Conservation (phyloP, 1,284 basidiomycete species). For the Lignosus rhinocerotis region DNA sequence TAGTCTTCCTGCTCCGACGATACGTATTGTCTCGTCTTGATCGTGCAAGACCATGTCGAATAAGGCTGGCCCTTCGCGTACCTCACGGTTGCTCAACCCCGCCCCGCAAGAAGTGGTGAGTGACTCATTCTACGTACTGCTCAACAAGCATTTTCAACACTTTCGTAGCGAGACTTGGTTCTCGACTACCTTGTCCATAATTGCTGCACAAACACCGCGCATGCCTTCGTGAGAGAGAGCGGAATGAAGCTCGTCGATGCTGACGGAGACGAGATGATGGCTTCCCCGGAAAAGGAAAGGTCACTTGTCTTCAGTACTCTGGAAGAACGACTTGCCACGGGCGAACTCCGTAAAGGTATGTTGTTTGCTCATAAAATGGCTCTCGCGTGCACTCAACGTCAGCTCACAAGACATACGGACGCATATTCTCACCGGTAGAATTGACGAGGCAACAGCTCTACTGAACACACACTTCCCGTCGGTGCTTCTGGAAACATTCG, state of each 20-base stretch:
- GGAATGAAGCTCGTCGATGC: constrained; percentile 58
- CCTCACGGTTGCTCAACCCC: constrained; percentile 19
- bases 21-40: not conserved
- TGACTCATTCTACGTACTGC: not conserved
- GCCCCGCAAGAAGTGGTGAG: constrained; percentile 26
- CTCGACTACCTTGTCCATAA: constrained; percentile 80
- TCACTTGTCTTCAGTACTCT: constrained; percentile 11
- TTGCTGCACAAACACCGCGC: constrained; percentile 70
- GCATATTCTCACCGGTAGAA: constrained; percentile 66
- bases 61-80: constrained; percentile 8
- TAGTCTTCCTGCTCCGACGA: not conserved
- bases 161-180: constrained; percentile 66
- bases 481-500: constrained; percentile 48
- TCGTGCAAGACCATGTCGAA: constrained; percentile 7
- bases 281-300: constrained; percentile 27
- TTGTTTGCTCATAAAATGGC: constrained; percentile 8
- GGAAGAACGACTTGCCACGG: constrained; percentile 46
- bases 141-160: not conserved
- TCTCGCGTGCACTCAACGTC: constrained; percentile 3
- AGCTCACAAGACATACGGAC: constrained; percentile 57
- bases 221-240: constrained; percentile 70
- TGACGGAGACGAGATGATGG: constrained; percentile 65
- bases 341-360: constrained; percentile 60
- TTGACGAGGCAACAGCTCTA: constrained; percentile 67
- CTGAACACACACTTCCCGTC: constrained; percentile 69